Base-by-base conservation (phyloP, 1,284 basidiomycete genomes). In the Ganoderma multipileum region DNA sequence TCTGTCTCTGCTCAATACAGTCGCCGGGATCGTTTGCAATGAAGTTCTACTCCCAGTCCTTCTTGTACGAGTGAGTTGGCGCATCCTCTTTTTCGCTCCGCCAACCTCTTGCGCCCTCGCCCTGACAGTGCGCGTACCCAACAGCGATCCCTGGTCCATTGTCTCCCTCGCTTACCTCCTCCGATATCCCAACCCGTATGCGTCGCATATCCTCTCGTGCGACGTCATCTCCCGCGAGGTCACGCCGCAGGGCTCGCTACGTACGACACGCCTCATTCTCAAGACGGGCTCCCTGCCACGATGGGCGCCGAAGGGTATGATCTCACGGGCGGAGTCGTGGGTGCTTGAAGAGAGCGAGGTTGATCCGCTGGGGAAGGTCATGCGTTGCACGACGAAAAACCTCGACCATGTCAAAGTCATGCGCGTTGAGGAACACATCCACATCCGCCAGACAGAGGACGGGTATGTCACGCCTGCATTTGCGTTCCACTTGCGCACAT, bases 181-280 rank as follows among this genome's bases (percentile, higher is more conserved):
- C 71, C 93, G 98, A 72, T 99, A 99, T 80, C 97, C 98, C 3
- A 99, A 99, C 80, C 97, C 97, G 54, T 95, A 95, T 76, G 95
- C 97, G 7, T 87, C 95, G 14, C 97, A 99, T 81, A 94, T 99
- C 77, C 83, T 98, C 69, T 95, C 95, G 9, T 96, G 95, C 84
- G 97, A 99, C 83, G 96, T 98, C 71, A 88, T 99, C 70, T 93
- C 94, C 65, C 92, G 97, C 71, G 85, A 82, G 5, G 82, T 93
- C 71, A 91, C 93, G 12, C 84, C 91, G 23, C 81, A 84, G 1
- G 94, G 95, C 33, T 89, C 92, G 14, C 87, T 99, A n/a, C 81
- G 91, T 66, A 98, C 96, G 0, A 94, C 93, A 1, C 90, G 97
- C 30, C 90, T 99, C 71, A 95, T 99, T 75, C 87, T 98, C 75